Percentiles rank a stretch among this genome's conserved stretches.
phyloP scores from a whole-genome alignment of 2,329 filamentous ascomycete species.

The Calonectria ilicicola region DNA sequence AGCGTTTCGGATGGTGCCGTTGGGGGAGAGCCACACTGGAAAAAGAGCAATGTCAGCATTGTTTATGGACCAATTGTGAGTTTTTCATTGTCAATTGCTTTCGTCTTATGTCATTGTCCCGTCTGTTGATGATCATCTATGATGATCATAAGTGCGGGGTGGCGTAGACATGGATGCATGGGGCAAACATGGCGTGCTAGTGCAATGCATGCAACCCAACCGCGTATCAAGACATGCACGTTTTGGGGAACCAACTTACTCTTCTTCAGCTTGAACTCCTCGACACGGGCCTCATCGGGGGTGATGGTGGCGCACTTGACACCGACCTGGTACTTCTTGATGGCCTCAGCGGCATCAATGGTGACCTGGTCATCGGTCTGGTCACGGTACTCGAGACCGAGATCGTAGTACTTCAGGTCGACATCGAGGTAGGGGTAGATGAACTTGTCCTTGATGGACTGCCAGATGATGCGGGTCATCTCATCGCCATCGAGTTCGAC shows the following conservation, averaged over 20 bases:
- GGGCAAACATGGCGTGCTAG: conserved; percentile 21
- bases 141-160: conserved; percentile 39
- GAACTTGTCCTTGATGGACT: conserved; percentile 99
- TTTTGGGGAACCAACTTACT: conserved; percentile 67
- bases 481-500: conserved; percentile 95
- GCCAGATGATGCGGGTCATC: conserved; percentile 99
- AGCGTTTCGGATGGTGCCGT: conserved; percentile 84
- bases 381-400: conserved; percentile 94
- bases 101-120: background rate
- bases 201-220: conserved; percentile 32
- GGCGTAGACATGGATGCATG: conserved; percentile 1
- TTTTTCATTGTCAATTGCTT: conserved; percentile 23
- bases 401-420: conserved; percentile 97
- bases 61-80: conserved; percentile 20
- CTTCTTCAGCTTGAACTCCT: conserved; percentile 99
- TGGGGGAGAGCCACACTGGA: conserved; percentile 97
- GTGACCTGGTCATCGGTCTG: conserved; percentile 97
- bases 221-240: conserved; percentile 2
- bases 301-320: conserved; percentile 99
- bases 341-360: conserved; percentile 92
- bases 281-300: conserved; percentile 93
- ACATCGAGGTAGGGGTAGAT: conserved; percentile 96
- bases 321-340: conserved; percentile 98
- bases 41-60: conserved; percentile 32
- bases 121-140: background rate